Conservation (phyloP, 768 basidiomycete species). For the Tulasnella sp. region DNA sequence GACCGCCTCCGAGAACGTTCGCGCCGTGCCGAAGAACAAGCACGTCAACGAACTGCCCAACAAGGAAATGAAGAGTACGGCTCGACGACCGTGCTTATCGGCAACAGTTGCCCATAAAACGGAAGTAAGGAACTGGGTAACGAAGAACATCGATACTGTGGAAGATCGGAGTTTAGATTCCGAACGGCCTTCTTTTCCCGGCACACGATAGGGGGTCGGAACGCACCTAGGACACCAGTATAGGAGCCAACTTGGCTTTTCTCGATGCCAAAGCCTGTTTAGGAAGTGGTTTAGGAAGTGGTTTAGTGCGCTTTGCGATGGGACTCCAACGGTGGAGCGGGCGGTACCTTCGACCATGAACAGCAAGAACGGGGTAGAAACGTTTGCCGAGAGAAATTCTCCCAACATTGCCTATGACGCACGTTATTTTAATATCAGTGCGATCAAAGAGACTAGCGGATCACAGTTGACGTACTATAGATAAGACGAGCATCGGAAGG, state of each 20-base stretch:
- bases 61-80: conserved; percentile 74
- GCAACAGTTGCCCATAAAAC: conserved; percentile 96
- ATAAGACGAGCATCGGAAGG: conserved; percentile 84
- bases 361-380: conserved; percentile 80
- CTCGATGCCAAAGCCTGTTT: conserved; percentile 40
- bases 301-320: neutral
- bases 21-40: conserved; percentile 64
- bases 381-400: conserved; percentile 89
- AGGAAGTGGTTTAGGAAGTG: neutral
- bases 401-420: conserved; percentile 74
- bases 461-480: conserved; percentile 50
- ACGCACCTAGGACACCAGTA: conserved; percentile 70
- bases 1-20: conserved; percentile 66
- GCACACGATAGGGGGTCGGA: conserved; percentile 14
- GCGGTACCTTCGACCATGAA: conserved; percentile 83
- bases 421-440: conserved; percentile 7
- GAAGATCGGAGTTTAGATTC: neutral
- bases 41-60: conserved; percentile 77
- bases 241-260: conserved; percentile 80
- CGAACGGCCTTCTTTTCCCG: neutral
- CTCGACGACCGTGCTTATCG: conserved; percentile 76
- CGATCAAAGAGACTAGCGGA: neutral
- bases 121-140: conserved; percentile 92
- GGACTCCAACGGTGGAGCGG: neutral
- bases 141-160: conserved; percentile 72